Base-by-base conservation (phyloP, 371 early-diverging fungal species). In the Lichtheimia hyalospora region DNA sequence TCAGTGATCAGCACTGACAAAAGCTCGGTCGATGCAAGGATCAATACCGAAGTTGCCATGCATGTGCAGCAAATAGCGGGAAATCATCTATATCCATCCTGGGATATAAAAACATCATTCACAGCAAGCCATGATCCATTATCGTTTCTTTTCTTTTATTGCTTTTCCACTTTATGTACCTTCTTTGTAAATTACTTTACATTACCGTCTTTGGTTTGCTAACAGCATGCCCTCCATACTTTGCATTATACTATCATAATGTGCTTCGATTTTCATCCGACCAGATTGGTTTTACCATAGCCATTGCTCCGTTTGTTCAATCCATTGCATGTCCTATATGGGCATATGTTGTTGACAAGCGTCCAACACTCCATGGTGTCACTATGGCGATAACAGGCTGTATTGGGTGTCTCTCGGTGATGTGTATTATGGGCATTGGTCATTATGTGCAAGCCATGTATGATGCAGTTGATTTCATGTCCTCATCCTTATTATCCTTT, bases 231-330 rank as follows among this genome's bases (percentile, higher is more conserved):
- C 73, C 67, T 16, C 74, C 76, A 13, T 79, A 79, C 44, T 54
- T 79, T 21, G 69, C 70, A 13, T 51, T 79, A 10, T 79, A 71
- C 43, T 79, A 76, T 56, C 70, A 72, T 44, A 66, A 72, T 49
- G 69, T 65, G 0, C 66, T 79, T 3, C 54, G 65, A 21, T 72
- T 79, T 46, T 75, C 79, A 20, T 70, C 72, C 16, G 66, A 72
- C 48, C 79, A 79, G 55, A 76, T 79, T 16, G 79, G 79, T 0
- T 25, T 76, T 43, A 64, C 74, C 2, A 59, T 79, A 4, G 79
- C 79, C 41, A 76, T 79, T 54, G 79, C 79, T 5, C 79, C 79
- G 1, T 79, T 79, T 57, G 63, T 79, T 41, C 76, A 79, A 44
- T 74, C 76, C 3, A 43, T 69, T n/a, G 70, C 79, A 14, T 79